Base-by-base conservation (phyloP, 2,329 filamentous ascomycete species). In the Penicillium digitatum region DNA sequence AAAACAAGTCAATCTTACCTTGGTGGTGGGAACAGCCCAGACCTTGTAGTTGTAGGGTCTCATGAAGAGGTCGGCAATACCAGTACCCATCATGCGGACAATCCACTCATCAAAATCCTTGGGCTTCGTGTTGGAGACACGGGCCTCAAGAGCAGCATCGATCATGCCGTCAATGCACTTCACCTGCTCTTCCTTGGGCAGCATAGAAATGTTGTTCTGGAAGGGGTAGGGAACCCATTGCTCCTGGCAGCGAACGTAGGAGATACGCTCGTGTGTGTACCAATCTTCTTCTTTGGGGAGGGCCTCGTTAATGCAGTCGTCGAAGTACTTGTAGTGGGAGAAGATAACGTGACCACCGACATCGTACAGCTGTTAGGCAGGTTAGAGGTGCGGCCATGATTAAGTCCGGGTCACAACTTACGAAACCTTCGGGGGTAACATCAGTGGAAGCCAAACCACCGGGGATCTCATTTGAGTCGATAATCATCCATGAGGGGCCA, bases 291-390 rank as follows among this genome's bases (percentile, higher is more conserved):
- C 85, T 72, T 90, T 90, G 69, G 94, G 94, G 39, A 99, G 87
- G 50, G 94, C 94, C 82, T 99, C 94, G 75, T 97, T 85, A 73
- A 99, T 87, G 81, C 90, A 95, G 82, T 99, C 94, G 79, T 99
- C 94, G 76, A 99, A 99, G 86, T 99, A 99, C 81, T 96, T 96
- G 88, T 99, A 99, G 85, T 96, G 92, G 68, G 92, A 96, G 84
- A 96, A 96, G 80, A 96, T 96, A 78, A 96, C 92, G 79, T 96
- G 92, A 68, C 92, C 92, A 74, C 92, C 92, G 68, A 99, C 94
- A 79, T 99, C 94, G 84, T 96, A 99, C 69, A 99, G 85, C 93
- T 96, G 71, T 46, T 37, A 58, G 57, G 27, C 24, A 18, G 24
- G 44, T 54, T 38, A 54, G 45, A 40, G n/a, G 11, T 44, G 39